A percentile compares a stretch with the other conserved stretches of the same genome.
Evolutionary conservation across 2,329 filamentous ascomycete species (phyloP).

Genomic region (Neonectria faginata): DNA sequence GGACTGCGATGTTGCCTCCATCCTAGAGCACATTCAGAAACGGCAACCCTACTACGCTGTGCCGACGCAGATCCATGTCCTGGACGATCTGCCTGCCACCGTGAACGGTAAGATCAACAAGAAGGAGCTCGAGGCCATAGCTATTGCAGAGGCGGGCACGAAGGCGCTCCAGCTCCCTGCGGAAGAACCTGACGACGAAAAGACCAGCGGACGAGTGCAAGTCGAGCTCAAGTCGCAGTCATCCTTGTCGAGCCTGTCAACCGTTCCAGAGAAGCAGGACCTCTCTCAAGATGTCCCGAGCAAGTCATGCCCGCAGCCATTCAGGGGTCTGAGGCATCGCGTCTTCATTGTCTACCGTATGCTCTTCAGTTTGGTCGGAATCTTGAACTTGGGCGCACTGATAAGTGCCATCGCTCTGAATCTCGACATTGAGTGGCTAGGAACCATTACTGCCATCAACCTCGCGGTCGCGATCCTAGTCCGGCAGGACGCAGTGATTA

Average conservation of each 20-base stretch:
- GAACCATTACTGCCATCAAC: conserved; percentile 60
- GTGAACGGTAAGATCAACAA: conserved; percentile 69
- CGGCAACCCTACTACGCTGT: conserved; percentile 67
- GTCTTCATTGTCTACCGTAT: conserved; percentile 67
- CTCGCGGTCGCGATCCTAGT: conserved; percentile 63
- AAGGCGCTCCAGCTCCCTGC: conserved; percentile 13
- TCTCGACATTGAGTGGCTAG: conserved; percentile 53
- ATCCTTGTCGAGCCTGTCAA: conserved; percentile 47
- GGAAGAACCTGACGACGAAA: conserved; percentile 25
- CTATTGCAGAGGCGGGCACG: conserved; percentile 28
- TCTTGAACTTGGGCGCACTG: conserved; percentile 63
- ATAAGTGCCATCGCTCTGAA: conserved; percentile 54
- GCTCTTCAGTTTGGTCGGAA: conserved; percentile 65
- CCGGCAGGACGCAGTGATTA: conserved; percentile 66
- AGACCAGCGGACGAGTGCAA: conserved; percentile 5
- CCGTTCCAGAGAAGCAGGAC: conserved; percentile 46
- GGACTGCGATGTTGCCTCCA: conserved; percentile 50
- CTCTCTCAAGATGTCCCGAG: conserved; percentile 51
- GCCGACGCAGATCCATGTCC: conserved; percentile 58
- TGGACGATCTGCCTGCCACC: conserved; percentile 61
- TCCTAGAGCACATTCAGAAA: conserved; percentile 55
- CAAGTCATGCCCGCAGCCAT: conserved; percentile 55
- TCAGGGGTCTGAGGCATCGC: conserved; percentile 56
- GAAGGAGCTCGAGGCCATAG: conserved; percentile 54
- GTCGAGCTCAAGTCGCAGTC: conserved; percentile 48